Evolutionary conservation across 495 filamentous ascomycete species (phyloP), one percentile per base, ranked within the genome.

Genomic region (Penicillium fimorum): DNA sequence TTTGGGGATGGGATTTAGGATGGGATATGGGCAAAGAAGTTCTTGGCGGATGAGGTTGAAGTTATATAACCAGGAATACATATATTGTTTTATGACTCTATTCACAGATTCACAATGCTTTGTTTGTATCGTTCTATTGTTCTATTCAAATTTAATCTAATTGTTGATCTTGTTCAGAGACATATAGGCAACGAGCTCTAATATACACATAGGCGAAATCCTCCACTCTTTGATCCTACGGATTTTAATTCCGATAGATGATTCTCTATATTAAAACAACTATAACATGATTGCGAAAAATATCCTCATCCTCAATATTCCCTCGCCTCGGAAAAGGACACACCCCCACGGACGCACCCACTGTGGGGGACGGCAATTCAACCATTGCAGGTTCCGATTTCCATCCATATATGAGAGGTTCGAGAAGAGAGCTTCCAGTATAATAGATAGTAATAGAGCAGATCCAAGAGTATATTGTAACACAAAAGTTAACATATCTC

Each of bases 31-130:
- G 45, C 29, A 47, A 17, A 45, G 52, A 47, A 45, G 42, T 55
- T 55, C 52, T 55, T 55, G 52, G 52, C 52, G 29, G 42, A 33
- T 25, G 37, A 41, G 20, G 18, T 47, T n/a, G 17, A 47, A 27
- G 27, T 32, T 27, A 20, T 45, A 45, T 44, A 13, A 22, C 20
- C 12, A 25, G 11, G 20, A 20, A 5, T 38, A 22, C 22, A 2
- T 22, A 22, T 22, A 22, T 12, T 44, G 11, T n/a, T 22, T 33
- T 11, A 18, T 53, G 41, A 13, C 35, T 25, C 18, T 45, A n/a
- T 45, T 46, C 40, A 25, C 15, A 25, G 25, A 27, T 38, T 13
- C 6, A 17, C 35, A 7, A 38, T 38, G 35, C 35, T 17, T 9
- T 38, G 35, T 38, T 37, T 37, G 0, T 5, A 27, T 27, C 5